Evolutionary conservation across 306 rosid genomes (phyloP).

Genomic region (Potentilla sterilis): DNA sequence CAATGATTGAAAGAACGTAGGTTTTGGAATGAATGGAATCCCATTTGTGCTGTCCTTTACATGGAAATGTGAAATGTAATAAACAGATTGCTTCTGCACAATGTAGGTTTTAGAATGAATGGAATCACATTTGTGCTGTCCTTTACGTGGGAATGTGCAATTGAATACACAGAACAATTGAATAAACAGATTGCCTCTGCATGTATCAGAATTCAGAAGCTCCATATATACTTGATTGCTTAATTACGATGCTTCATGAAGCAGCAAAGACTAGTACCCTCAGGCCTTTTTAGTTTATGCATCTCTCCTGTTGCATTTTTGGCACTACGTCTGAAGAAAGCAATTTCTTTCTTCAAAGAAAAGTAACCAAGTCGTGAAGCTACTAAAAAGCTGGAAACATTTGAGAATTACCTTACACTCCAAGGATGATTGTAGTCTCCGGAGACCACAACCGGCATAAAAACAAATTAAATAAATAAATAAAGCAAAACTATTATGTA

Average conservation of each 20-base stretch:
- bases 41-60: background rate
- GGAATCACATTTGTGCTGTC: background rate
- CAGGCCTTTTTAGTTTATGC: too few species aligned
- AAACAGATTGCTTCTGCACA: background rate
- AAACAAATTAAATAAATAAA: too few species aligned
- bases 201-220: too few species aligned
- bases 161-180: too few species aligned
- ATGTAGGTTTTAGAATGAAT: background rate
- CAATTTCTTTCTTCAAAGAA: background rate
- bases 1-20: background rate
- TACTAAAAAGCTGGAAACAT: background rate
- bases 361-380: background rate
- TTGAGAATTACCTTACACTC: background rate
- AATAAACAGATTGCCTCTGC: too few species aligned
- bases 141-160: too few species aligned
- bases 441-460: too few species aligned
- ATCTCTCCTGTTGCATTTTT: background rate
- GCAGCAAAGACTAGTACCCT: background rate
- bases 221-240: background rate
- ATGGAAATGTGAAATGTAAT: background rate
- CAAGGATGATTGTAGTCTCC: background rate
- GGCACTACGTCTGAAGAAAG: background rate
- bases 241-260: background rate
- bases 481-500: too few species aligned
- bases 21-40: background rate